Base-by-base conservation (phyloP, 2,329 filamentous ascomycete genomes). In the Diaporthe ampelina region DNA sequence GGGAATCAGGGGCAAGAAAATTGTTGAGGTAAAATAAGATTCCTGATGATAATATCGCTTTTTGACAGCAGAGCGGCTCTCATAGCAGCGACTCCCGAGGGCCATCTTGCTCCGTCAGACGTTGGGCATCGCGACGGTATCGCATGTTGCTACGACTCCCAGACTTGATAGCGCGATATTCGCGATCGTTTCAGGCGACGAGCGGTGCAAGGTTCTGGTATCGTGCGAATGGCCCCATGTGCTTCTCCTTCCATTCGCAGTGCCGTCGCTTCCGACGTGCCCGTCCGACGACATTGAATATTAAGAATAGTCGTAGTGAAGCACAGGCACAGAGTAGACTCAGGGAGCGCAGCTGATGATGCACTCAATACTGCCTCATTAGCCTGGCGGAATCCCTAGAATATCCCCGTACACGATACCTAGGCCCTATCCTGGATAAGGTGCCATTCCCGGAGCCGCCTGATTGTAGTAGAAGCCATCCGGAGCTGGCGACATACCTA, bases 391-490 rank as follows among this genome's bases (percentile, higher is more conserved):
- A 17, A 29, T 17, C 21, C 37, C 45, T 32, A n/a, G 15, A 50
- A 58, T 29, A 26, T 32, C 48, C 15, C 24, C 72, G 29, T n/a
- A 77, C 76, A 77, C 80, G 77, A 77, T 74, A 76, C 79, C 78
- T 75, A 74, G 77, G 70, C 75, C 75, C 86, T 89, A 92, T 81
- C 91, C 89, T 72, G 87, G 85, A 80, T 92, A 93, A 82, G 91
- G 93, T 76, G 91, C 85, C 82, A 91, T 88, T 54, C 88, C 88
- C 50, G 86, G 84, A 4, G 85, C 84, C 70, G 86, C 83, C 77
- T 90, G 90, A 29, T 90, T 86, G 79, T 92, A 93, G 79, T 95
- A 97, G 84, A 93, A 97, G 75, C 87, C 88, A 81, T 92, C 88
- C 79, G 89, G 88, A 79, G 86, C 91, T 76, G 88, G 90, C 76